Evolutionary conservation across 768 basidiomycete species (phyloP).

Genomic region (Suillus clintonianus): DNA sequence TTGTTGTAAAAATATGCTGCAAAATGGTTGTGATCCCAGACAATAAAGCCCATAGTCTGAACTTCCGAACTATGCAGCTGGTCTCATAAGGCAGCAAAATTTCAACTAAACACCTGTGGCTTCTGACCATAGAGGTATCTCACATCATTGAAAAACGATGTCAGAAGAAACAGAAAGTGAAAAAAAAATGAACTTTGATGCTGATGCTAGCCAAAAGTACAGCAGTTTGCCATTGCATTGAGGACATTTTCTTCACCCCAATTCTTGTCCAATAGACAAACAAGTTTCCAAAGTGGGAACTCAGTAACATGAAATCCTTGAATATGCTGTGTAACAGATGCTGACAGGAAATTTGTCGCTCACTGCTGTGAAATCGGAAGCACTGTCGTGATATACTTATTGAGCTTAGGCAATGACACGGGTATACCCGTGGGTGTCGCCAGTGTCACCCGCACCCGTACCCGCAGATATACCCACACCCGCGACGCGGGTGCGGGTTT

Average conservation of each 20-base stretch:
- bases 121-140: background rate
- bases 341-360: background rate
- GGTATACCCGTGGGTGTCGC: too few relatives aligned
- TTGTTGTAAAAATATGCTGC: background rate
- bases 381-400: background rate
- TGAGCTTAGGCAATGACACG: too few relatives aligned
- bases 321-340: too few relatives aligned
- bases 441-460: too few relatives aligned
- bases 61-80: background rate
- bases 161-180: too few relatives aligned
- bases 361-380: background rate
- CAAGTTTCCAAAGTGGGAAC: too few relatives aligned
- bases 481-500: background rate
- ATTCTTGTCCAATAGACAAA: too few relatives aligned
- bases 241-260: too few relatives aligned
- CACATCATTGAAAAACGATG: background rate
- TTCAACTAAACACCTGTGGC: background rate
- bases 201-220: too few relatives aligned
- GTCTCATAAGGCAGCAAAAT: background rate
- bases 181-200: too few relatives aligned
- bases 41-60: background rate
- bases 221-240: too few relatives aligned
- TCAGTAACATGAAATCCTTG: too few relatives aligned
- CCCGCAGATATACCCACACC: background rate
- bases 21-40: background rate